These are phyloP conservation scores for Limonium bicolor DNA, from an alignment of 148 eudicot genomes.

Conservation along the genomic window DNA sequence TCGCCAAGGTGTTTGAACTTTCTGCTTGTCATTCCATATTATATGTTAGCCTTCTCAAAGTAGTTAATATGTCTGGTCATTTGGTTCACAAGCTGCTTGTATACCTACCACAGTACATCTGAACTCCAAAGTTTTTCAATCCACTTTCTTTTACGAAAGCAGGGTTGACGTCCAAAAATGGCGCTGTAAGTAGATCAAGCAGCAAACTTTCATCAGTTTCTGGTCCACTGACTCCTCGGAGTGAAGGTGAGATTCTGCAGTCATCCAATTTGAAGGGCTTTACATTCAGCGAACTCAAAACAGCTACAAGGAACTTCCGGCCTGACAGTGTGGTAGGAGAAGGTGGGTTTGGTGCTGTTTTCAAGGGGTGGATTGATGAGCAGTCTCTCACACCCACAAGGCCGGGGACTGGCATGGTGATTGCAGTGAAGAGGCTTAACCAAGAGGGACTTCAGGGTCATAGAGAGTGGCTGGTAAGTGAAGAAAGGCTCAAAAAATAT, in stretches of 20 bases:
- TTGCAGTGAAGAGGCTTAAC: slow-evolving; percentile 47
- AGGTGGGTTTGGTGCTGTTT: slow-evolving; percentile 54
- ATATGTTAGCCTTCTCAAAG: not conserved
- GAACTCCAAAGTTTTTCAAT: not conserved
- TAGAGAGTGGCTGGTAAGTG: slow-evolving; percentile 42
- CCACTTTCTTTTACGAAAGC: not conserved
- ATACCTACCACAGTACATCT: not conserved
- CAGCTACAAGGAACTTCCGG: slow-evolving; percentile 38
- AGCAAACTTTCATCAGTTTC: not conserved
- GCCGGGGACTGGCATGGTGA: slow-evolving; percentile 38
- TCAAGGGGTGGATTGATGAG: slow-evolving; percentile 47
- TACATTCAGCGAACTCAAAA: slow-evolving; percentile 24
- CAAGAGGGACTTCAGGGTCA: slow-evolving; percentile 47
- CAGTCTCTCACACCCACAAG: slow-evolving; percentile 21
- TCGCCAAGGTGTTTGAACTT: not conserved
- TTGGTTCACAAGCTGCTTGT: not conserved
- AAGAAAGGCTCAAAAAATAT: too few species aligned
- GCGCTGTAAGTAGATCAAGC: not conserved
- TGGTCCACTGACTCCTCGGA: slow-evolving; percentile 17
- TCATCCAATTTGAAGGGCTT: slow-evolving; percentile 35
- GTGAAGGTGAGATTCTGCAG: slow-evolving; percentile 45
- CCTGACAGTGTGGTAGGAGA: slow-evolving; percentile 43
- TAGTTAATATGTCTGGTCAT: not conserved
- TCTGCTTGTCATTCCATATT: not conserved
- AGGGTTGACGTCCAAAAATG: not conserved